Evolutionary conservation across 345 rosid genomes (phyloP).

Genomic region (Eucalyptus marginata): DNA sequence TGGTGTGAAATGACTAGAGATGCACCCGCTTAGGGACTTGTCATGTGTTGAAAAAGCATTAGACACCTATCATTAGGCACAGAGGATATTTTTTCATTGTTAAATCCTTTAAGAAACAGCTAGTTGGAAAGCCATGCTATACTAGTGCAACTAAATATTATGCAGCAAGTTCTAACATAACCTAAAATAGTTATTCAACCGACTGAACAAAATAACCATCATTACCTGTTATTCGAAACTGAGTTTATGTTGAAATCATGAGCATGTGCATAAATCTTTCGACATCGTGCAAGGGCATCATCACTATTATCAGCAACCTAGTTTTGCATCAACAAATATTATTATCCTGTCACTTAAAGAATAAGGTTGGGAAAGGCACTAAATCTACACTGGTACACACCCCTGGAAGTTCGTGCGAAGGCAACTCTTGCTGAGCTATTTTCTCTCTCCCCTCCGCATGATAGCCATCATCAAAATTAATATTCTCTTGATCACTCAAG

Average conservation of each 20-base stretch:
- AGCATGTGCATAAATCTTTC: slow-evolving; percentile 52
- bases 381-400: slow-evolving; percentile 3
- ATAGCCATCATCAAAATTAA: slow-evolving; percentile 18
- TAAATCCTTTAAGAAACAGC: background rate
- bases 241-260: slow-evolving; percentile 86
- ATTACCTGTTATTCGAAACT: slow-evolving; percentile 83
- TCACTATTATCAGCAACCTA: slow-evolving; percentile 35
- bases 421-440: background rate
- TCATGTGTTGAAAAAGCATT: background rate
- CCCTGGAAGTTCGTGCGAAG: slow-evolving; percentile 16
- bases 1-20: background rate
- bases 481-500: slow-evolving; percentile 11
- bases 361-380: background rate
- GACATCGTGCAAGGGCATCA: slow-evolving; percentile 34
- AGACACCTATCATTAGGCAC: background rate
- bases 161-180: background rate
- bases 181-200: background rate
- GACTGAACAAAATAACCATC: background rate
- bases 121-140: background rate
- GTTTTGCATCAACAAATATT: slow-evolving; percentile 5
- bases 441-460: slow-evolving; percentile 17
- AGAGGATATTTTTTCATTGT: background rate
- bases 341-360: background rate
- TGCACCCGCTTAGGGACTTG: background rate
- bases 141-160: background rate